These are phyloP conservation scores for Vicia villosa DNA, from an alignment of 306 rosid genomes.

Conservation along the genomic window DNA sequence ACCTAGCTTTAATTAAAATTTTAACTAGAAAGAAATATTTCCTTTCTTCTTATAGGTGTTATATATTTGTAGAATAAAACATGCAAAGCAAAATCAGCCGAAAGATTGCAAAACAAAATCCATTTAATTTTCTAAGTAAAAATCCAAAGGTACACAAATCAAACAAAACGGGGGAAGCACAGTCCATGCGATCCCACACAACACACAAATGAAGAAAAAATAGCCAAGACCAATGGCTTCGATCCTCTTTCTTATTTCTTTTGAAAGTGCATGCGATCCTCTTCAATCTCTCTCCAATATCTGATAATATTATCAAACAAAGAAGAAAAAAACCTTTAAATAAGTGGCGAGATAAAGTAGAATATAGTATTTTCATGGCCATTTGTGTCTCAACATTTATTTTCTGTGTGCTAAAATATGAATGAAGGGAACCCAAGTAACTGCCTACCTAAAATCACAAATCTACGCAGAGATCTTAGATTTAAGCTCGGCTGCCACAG, in stretches of 20 bases:
- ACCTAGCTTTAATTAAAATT: too few relatives aligned
- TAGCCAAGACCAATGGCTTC: conserved; percentile 23
- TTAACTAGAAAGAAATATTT: neutral
- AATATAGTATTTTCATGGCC: neutral
- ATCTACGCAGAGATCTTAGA: conserved; percentile 54
- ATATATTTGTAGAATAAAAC: conserved; percentile 6
- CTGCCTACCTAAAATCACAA: conserved; percentile 36
- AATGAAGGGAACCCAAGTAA: neutral
- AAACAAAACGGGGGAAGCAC: conserved; percentile 11
- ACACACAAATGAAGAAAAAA: conserved; percentile 31
- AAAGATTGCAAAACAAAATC: conserved; percentile 31
- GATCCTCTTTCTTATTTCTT: conserved; percentile 39
- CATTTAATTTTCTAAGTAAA: neutral
- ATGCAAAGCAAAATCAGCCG: conserved; percentile 10
- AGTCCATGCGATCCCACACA: conserved; percentile 35
- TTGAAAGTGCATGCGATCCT: conserved; percentile 9
- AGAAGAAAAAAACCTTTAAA: conserved; percentile 16
- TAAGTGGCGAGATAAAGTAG: neutral
- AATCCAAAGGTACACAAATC: too few relatives aligned
- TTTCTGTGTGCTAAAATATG: conserved; percentile 3
- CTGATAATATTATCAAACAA: conserved; percentile 33
- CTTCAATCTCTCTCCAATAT: conserved; percentile 10
- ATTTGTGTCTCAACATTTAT: neutral
- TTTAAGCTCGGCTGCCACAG: conserved; percentile 76
- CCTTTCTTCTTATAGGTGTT: neutral